Evolutionary conservation across 1,284 basidiomycete species (phyloP).

Genomic region (Clitocybe nebularis): DNA sequence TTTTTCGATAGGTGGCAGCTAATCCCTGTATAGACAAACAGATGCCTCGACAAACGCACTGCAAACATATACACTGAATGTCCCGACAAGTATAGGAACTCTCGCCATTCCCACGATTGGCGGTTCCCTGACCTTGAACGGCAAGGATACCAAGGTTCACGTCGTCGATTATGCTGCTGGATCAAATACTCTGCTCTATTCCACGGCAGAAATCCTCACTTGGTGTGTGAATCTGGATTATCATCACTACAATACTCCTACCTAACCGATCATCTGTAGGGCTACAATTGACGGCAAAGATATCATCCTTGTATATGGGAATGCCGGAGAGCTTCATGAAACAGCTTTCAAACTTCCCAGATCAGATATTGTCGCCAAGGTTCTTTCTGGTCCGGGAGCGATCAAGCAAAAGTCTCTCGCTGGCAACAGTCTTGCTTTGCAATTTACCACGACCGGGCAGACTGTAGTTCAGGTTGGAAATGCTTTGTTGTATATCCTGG

Average conservation of each 20-base stretch:
- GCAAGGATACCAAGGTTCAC: constrained; percentile 49
- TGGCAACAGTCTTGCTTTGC: constrained; percentile 32
- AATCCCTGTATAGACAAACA: constrained; percentile 29
- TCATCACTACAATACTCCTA: too few relatives aligned
- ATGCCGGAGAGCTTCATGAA: constrained; percentile 44
- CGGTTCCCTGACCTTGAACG: constrained; percentile 36
- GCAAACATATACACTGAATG: constrained; percentile 34
- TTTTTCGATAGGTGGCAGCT: too few relatives aligned
- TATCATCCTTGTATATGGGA: constrained; percentile 45
- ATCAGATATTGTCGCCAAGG: constrained; percentile 24
- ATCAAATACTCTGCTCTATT: constrained; percentile 41
- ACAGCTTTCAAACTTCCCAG: constrained; percentile 38
- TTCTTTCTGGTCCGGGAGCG: constrained; percentile 35
- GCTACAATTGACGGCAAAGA: constrained; percentile 44
- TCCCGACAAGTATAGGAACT: constrained; percentile 40
- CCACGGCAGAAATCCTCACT: constrained; percentile 46
- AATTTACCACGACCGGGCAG: constrained; percentile 42
- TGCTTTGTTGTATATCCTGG: constrained; percentile 41
- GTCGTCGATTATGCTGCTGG: constrained; percentile 47
- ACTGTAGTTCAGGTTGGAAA: constrained; percentile 41
- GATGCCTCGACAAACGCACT: constrained; percentile 32
- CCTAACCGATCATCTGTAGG: constrained; percentile 23
- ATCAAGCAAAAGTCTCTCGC: constrained; percentile 32
- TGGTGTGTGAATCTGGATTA: constrained; percentile 38
- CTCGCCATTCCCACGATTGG: constrained; percentile 39